Evolutionary conservation across 306 rosid species (phyloP), one percentile per base, ranked within the genome.

Genomic region (Inga leiocalycina): DNA sequence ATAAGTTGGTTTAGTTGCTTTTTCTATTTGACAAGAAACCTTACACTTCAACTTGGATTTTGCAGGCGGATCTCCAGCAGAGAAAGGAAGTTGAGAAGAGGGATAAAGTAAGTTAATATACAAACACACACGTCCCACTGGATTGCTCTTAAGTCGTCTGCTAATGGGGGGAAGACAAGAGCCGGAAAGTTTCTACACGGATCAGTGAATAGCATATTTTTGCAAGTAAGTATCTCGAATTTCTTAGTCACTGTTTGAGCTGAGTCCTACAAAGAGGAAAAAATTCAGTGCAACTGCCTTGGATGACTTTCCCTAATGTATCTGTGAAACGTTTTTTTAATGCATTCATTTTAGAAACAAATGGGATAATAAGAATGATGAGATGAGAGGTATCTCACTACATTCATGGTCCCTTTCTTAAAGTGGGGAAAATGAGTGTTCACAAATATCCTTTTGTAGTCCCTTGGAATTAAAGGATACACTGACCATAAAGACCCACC

Each of bases 51-150:
- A 71, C 74, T 64, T 87, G 84, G 49, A 77, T 70, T 89, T 76
- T 86, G 44, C 83, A 90, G 97, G 91, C 84, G 49, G 73, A 79
- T 46, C 84, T 92, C 81, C 78, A 62, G 79, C 80, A 76, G 45
- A 80, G 74, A 75, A 83, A 74, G 84, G 86, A 80, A 68, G 56
- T 67, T 59, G 81, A 84, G 51, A 75, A 6, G 81, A 73, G 72
- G 17, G 84, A 89, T 83, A 37, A 13, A 61, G 83, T 76, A 86
- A 75, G 81, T 35, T 61, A 74, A 71, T 66, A 74, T 41, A 78
- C 52, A 27, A 73, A 48, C 69, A 10, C 41, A 62, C 66, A 8
- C 83, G 27, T 83, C 76, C 19, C 65, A 70, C 71, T 73, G 41
- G 61, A 24, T 56, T 78, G 24, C 56, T 84, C 78, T 79, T 32